Evolutionary conservation across 768 basidiomycete species (phyloP).

Genomic region (Cystofilobasidium ferigula): DNA sequence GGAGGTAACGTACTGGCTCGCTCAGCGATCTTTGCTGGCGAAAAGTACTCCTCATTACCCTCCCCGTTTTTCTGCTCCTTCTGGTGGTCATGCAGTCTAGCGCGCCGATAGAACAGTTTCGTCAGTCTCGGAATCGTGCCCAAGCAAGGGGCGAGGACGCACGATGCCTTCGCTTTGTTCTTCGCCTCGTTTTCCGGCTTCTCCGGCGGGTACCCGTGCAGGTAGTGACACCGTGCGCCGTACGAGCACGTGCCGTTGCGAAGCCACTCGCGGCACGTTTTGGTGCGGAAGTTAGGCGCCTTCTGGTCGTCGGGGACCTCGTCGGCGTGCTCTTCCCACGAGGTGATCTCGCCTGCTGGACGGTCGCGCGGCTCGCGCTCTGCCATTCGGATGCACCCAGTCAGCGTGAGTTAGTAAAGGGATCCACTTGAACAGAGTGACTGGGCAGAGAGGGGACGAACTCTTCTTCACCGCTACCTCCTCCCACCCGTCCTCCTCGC

Average conservation of each 20-base stretch:
- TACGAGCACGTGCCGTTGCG: not conserved
- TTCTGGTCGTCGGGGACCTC: not conserved
- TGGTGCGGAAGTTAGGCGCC: not conserved
- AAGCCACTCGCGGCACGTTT: not conserved
- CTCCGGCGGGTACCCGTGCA: not conserved
- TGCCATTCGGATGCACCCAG: not conserved
- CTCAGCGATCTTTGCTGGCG: not conserved
- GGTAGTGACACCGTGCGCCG: not conserved
- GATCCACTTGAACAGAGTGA: not conserved
- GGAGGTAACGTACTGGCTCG: not conserved
- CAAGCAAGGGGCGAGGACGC: too few species aligned
- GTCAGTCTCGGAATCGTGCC: too few species aligned
- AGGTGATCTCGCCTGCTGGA: not conserved
- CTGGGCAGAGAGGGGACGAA: not conserved
- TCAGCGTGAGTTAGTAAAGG: too few species aligned
- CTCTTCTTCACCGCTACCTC: not conserved
- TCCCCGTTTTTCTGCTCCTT: not conserved
- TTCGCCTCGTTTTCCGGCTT: too few species aligned
- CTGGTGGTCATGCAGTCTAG: not conserved
- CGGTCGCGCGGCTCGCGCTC: not conserved
- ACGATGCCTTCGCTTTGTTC: too few species aligned
- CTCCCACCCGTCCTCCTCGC: not conserved
- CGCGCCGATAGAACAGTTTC: not conserved
- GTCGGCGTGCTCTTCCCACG: not conserved
- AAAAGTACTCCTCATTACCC: not conserved